Conservation (phyloP, 306 rosid species). For the Cicer pinnatifidum region DNA sequence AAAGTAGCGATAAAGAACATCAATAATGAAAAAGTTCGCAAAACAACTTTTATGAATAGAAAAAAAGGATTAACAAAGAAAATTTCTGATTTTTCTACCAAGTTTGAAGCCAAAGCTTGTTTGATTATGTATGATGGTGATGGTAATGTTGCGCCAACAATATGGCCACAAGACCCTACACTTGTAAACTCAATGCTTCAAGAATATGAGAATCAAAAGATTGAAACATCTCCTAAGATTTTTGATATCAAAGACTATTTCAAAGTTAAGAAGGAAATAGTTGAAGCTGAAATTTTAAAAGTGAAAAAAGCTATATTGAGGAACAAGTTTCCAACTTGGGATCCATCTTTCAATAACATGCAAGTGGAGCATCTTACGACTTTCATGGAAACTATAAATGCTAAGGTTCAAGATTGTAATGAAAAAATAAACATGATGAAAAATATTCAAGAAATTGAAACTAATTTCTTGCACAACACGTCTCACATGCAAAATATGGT, state of each 20-base stretch:
- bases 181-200: neutral
- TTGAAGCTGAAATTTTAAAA: conserved; percentile 29
- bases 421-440: conserved; percentile 30
- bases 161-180: neutral
- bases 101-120: neutral
- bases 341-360: conserved; percentile 5
- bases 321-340: conserved; percentile 43
- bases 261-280: conserved; percentile 14
- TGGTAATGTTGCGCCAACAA: neutral
- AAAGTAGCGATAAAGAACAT: neutral
- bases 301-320: neutral
- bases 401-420: conserved; percentile 32
- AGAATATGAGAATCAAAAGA: neutral
- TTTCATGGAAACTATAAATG: conserved; percentile 15
- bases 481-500: neutral
- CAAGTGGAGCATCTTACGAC: neutral
- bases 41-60: conserved; percentile 10
- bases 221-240: neutral
- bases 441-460: neutral
- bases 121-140: conserved; percentile 6
- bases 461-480: too few species aligned
- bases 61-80: conserved; percentile 36
- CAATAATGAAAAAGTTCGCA: neutral
- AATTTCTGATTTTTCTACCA: neutral
- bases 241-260: conserved; percentile 24